phyloP scores from a whole-genome alignment of 345 rosid species.

The Acer saccharum region DNA sequence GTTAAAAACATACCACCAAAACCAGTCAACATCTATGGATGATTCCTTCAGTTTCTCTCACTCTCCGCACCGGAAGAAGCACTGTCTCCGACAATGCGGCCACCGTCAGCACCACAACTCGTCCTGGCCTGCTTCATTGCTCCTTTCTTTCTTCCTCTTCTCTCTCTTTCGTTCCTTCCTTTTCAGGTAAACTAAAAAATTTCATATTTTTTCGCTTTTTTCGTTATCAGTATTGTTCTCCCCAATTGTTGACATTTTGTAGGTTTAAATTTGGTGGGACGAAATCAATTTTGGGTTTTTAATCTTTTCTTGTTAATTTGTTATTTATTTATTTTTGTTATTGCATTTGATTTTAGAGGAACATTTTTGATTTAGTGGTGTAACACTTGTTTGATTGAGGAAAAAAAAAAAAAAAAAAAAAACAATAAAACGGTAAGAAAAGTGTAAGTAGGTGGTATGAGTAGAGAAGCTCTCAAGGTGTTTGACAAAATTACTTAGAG shows the following conservation, averaged over 20 bases:
- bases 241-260: background rate
- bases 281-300: background rate
- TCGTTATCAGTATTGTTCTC: too few relatives aligned
- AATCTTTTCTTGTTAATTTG: background rate
- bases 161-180: conserved; percentile 16
- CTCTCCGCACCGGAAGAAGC: conserved; percentile 35
- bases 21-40: conserved; percentile 21
- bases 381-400: too few relatives aligned
- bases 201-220: background rate
- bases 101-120: conserved; percentile 30
- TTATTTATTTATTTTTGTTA: background rate
- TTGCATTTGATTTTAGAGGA: background rate
- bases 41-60: conserved; percentile 60
- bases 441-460: too few relatives aligned
- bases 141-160: conserved; percentile 52
- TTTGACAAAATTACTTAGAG: too few relatives aligned
- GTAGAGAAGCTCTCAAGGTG: too few relatives aligned
- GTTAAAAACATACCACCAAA: conserved; percentile 34
- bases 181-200: conserved; percentile 44
- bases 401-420: too few relatives aligned
- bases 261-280: background rate
- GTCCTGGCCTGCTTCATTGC: conserved; percentile 57
- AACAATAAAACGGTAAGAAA: too few relatives aligned
- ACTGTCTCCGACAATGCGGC: conserved; percentile 32
- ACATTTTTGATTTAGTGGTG: too few relatives aligned